Base-by-base conservation (phyloP, 768 basidiomycete genomes). In the Macrolepiota albuminosa region DNA sequence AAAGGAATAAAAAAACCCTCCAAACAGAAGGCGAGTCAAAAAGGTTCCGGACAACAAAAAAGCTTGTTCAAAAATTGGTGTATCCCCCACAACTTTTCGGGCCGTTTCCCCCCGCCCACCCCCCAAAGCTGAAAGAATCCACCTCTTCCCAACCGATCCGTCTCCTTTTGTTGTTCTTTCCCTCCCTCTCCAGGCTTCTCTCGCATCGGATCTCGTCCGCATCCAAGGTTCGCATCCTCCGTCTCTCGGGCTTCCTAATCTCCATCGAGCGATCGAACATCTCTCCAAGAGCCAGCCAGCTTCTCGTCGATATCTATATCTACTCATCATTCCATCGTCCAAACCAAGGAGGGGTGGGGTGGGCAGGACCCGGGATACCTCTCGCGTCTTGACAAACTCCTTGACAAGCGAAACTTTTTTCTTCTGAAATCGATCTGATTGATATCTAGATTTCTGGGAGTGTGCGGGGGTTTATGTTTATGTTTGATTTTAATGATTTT, bases 321-420 rank as follows among this genome's bases (percentile, higher is more conserved):
- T 43, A n/a, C n/a, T 18, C 42, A 43, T 43, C 51, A 40, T 48
- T 29, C 29, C 51, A 59, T 26, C 36, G 31, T 49, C 37, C 37
- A 49, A 60, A 37, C 33, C 43, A 59, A 57, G 63, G 61, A 57
- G 63, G n/a, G 29, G 34, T 54, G 45, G 21, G 21, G 21, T 21
- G 21, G 21, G 21, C 51, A 61, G 63, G 63, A 63, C 63, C 63
- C 63, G 42, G 57, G 63, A 52, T 48, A 63, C 63, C 63, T 55
- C 62, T 13, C 42, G 51, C 42, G 55, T 48, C 37, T 37, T 57
- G 51, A 45, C 11, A 42, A 29, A 29, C 36, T 39, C 24, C 40
- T 42, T 36, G 36, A 31, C 39, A 54, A 16, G 39, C 14, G 14
- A 40, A 24, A 21, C 21, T 21, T 21, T 21, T 21, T 21, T 21